Conservation (phyloP, 495 filamentous ascomycete species). For the Pseudotulostoma volvatum region DNA sequence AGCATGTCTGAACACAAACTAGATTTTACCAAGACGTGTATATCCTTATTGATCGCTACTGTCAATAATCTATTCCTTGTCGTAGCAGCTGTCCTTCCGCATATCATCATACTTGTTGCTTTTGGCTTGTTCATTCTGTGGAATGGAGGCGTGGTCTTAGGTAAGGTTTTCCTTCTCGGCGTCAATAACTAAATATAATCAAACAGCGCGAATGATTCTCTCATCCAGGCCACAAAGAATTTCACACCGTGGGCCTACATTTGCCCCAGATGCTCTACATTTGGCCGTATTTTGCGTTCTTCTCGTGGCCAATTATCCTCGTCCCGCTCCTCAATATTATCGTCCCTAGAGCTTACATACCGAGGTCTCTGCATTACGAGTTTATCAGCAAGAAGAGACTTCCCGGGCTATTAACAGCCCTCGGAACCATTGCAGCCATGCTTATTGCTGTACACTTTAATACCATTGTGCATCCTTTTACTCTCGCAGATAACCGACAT, state of each 20-base stretch:
- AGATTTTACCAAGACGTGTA: conserved; percentile 43
- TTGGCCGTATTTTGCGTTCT: conserved; percentile 76
- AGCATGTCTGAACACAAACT: neutral
- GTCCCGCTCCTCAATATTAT: conserved; percentile 31
- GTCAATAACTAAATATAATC: conserved; percentile 4
- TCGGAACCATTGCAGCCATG: conserved; percentile 29
- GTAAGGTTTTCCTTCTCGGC: conserved; percentile 24
- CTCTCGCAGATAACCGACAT: conserved; percentile 88
- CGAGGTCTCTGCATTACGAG: conserved; percentile 22
- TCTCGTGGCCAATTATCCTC: conserved; percentile 64
- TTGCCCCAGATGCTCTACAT: conserved; percentile 89
- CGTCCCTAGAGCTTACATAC: conserved; percentile 20
- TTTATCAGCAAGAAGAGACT: conserved; percentile 20
- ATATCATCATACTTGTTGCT: conserved; percentile 44
- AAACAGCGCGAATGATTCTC: neutral
- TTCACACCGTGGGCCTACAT: conserved; percentile 78
- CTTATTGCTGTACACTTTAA: conserved; percentile 54
- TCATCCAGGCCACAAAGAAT: conserved; percentile 69
- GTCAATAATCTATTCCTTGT: conserved; percentile 35
- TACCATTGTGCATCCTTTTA: conserved; percentile 91
- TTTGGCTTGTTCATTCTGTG: conserved; percentile 65
- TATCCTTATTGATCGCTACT: conserved; percentile 44
- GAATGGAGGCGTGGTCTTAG: conserved; percentile 87
- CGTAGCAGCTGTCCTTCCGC: conserved; percentile 39
- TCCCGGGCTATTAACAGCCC: conserved; percentile 20